Percentiles rank a stretch among this genome's conserved stretches.
Conservation (phyloP, 2,329 filamentous ascomycete genomes). For the Colletotrichum australisinense region DNA sequence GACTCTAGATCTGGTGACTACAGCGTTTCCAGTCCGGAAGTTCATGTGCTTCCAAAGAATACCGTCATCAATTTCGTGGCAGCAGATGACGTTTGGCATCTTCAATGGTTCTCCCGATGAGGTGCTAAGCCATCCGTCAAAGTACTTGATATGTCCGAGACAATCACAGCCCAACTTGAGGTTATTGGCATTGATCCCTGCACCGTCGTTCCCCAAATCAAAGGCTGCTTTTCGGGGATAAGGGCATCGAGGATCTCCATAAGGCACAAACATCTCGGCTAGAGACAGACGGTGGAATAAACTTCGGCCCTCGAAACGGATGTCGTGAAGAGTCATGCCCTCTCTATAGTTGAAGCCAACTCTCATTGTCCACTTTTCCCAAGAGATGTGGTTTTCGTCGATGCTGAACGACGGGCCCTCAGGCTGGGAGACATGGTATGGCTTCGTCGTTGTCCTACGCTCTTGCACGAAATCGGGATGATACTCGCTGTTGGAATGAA, state of each 20-base stretch:
- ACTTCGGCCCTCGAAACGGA: slow-evolving; percentile 73
- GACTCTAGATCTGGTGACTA: slow-evolving; percentile 67
- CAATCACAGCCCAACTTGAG: slow-evolving; percentile 75
- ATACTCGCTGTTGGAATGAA: slow-evolving; percentile 50
- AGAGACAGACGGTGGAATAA: slow-evolving; percentile 77
- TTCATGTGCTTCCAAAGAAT: slow-evolving; percentile 75
- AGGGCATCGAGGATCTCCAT: slow-evolving; percentile 71
- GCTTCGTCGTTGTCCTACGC: slow-evolving; percentile 46
- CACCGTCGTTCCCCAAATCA: slow-evolving; percentile 76
- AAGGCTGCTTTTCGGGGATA: slow-evolving; percentile 77
- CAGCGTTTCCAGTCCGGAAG: slow-evolving; percentile 68
- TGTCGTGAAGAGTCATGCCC: slow-evolving; percentile 75
- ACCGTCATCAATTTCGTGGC: slow-evolving; percentile 60
- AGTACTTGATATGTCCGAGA: slow-evolving; percentile 68
- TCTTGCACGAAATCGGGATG: slow-evolving; percentile 43
- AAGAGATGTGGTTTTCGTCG: slow-evolving; percentile 57
- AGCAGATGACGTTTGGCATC: slow-evolving; percentile 49
- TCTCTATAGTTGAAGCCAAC: slow-evolving; percentile 78
- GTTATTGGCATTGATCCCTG: slow-evolving; percentile 74
- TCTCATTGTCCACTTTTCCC: slow-evolving; percentile 77
- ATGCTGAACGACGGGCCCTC: slow-evolving; percentile 54
- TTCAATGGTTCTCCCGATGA: slow-evolving; percentile 44
- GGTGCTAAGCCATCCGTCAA: slow-evolving; percentile 48
- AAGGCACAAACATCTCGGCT: slow-evolving; percentile 78
- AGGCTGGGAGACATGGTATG: slow-evolving; percentile 51